Evolutionary conservation across 768 basidiomycete genomes (phyloP).

Genomic region (Pleurotus giganteus): DNA sequence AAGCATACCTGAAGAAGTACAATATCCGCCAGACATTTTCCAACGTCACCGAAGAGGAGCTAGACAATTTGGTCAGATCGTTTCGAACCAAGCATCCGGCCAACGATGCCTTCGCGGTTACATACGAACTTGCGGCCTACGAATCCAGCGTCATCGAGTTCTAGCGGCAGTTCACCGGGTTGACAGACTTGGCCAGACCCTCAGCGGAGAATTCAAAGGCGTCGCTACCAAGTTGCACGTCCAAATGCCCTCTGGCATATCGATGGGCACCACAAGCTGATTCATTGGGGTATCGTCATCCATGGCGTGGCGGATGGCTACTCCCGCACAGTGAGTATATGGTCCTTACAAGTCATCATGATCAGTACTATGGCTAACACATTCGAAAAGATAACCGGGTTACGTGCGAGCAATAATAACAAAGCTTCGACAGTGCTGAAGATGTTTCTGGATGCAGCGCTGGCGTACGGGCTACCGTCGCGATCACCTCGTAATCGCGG

Average conservation of each 20-base stretch:
- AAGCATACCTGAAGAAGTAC: too few species aligned
- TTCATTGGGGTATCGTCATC: constrained; percentile 26
- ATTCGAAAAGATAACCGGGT: constrained; percentile 19
- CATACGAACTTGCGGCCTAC: too few species aligned
- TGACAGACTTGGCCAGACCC: too few species aligned
- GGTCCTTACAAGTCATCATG: not conserved
- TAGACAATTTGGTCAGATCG: too few species aligned
- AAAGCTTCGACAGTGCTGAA: constrained; percentile 23
- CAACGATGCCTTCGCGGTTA: too few species aligned
- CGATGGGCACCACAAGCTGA: constrained; percentile 35
- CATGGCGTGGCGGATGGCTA: constrained; percentile 25
- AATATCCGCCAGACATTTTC: too few species aligned
- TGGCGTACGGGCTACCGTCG: constrained; percentile 25
- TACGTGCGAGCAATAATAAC: constrained; percentile 27
- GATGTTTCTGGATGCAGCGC: constrained; percentile 20
- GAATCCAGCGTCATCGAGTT: too few species aligned
- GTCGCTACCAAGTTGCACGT: too few species aligned
- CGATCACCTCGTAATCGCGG: constrained; percentile 30
- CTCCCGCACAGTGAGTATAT: constrained; percentile 18
- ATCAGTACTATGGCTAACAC: constrained; percentile 10
- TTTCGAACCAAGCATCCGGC: too few species aligned
- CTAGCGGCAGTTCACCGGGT: too few species aligned
- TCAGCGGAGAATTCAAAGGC: too few species aligned
- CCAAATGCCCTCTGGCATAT: constrained; percentile 31
- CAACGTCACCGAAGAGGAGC: too few species aligned